Evolutionary conservation across 2,329 filamentous ascomycete genomes (phyloP), one percentile per base, ranked within the genome.

Genomic region (Calonectria honghensis): DNA sequence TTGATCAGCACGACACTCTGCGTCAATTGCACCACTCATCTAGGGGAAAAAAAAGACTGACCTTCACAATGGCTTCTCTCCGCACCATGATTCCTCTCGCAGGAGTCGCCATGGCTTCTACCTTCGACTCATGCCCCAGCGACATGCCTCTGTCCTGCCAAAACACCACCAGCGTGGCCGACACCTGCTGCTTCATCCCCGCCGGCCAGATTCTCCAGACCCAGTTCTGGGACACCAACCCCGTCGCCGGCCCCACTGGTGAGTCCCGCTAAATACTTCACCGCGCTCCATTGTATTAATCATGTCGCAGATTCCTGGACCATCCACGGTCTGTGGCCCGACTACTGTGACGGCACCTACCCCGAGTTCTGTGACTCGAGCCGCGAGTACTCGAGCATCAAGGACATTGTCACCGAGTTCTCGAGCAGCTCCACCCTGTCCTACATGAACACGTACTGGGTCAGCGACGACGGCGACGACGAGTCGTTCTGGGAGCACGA

Each of bases 151-250:
- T 81, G 14, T 80, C 78, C 79, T 95, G 93, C 81, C 90, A 92
- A 72, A 93, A 93, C 80, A 90, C 89, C 7, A 91, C 91, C 4
- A 84, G 85, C 10, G 89, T 91, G n/a, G 83, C 88, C 66, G 88
- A 95, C 80, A 90, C 92, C 9, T 96, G 94, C 86, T 96, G 94
- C 85, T 94, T 95, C 86, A 88, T 91, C 29, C 94, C 94, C 0
- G 92, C 93, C 5, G 94, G 94, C 10, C 90, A 94, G 75, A 85
- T 96, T 57, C 88, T 95, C 6, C 91, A 92, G 83, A 95, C 94
- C 2, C 94, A 96, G 79, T 95, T 96, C 85, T 96, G 94, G 94
- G 94, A 96, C 81, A 90, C 91, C 0, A 82, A 89, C 73, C 93
- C 93, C 1, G 86, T 89, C 1, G 89, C 91, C 4, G 93, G 94